Base-by-base conservation (phyloP, 2,329 filamentous ascomycete species). In the Epichloe hybrida region DNA sequence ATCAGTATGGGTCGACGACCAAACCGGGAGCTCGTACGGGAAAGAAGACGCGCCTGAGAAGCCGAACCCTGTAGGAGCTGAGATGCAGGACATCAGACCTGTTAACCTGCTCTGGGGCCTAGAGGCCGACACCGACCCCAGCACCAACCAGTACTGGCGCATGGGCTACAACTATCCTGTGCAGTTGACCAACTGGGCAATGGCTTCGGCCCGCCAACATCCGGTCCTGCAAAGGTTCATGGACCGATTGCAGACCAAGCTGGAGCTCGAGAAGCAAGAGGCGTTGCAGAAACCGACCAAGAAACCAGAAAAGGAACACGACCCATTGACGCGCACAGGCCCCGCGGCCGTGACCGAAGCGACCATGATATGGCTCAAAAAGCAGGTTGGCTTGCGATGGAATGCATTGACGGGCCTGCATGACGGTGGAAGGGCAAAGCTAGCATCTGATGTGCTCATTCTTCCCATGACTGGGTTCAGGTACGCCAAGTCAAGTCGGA, bases 81-180 rank as follows among this genome's bases (percentile, higher is more conserved):
- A 48, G 20, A 23, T 46, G 5, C 38, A 44, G 8, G 23, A 46
- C 3, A 48, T 46, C 21, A 48, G 48, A n/a, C 55, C 55, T 6
- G 56, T 60, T 20, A 58, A 56, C 42, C 50, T 59, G 15, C 49
- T 60, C 15, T 58, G 54, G 54, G 58, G 58, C 12, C 42, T 60
- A 12, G 58, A 60, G 40, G 58, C 58, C 42, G 58, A 60, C 27
- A 56, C 56, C 15, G 56, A 58, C 38, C 57, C 58, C 3, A 41
- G 51, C 35, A 50, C 55, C 23, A 50, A 58, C 42, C 43, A 53
- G 5, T 56, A 58, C 48, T 60, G 58, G 58, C 56, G 58, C 13
- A 60, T 60, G 58, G 58, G 58, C 41, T 60, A 60, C 41, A 50
- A 56, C 13, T 59, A 57, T 49, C 57, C 58, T 7, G 50, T 60